Base-by-base conservation (phyloP, 2,329 filamentous ascomycete genomes). In the Lachnellula subtilissima region DNA sequence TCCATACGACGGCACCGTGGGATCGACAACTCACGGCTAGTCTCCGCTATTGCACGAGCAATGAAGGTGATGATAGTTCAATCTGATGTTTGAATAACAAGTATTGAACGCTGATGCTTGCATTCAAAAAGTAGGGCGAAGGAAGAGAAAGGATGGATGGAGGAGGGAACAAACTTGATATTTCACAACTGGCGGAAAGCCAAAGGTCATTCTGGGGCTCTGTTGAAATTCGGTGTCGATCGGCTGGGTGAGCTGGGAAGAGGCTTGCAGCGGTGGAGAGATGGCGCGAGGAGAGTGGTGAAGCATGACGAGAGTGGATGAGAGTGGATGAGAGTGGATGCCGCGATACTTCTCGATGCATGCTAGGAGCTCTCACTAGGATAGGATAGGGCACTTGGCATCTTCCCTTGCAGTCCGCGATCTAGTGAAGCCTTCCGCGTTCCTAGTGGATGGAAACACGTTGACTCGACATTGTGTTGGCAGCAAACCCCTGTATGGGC, bases 111-210 rank as follows among this genome's bases (percentile, higher is more conserved):
- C 51, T 57, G 61, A 50, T 57, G 57, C 48, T 61, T 59, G 57
- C 55, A 55, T 32, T 39, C 54, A 55, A 67, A 65, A 57, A 63
- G 65, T 60, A 64, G 63, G 63, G 64, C 25, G 52, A 61, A 60
- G 52, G 50, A 55, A 43, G 46, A 50, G 50, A 42, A 54, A 48
- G 51, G 53, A 61, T 55, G 58, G 60, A 60, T 57, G 55, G 54
- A 48, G 57, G 53, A 53, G 56, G 55, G 39, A 50, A 54, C 60
- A 62, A 63, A 61, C 64, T 67, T 64, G 58, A 61, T 65, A 66
- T 64, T 65, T 55, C 56, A 59, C 51, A 48, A 52, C 40, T 48
- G 54, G 56, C 54, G 47, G 8, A 28, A 28, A 28, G 28, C 28
- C 28, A 7, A 54, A 36, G 55, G 53, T 57, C 49, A 25, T 40